phyloP scores from a whole-genome alignment of 1,284 basidiomycete species.

The Leccinum pseudoinsigne region DNA sequence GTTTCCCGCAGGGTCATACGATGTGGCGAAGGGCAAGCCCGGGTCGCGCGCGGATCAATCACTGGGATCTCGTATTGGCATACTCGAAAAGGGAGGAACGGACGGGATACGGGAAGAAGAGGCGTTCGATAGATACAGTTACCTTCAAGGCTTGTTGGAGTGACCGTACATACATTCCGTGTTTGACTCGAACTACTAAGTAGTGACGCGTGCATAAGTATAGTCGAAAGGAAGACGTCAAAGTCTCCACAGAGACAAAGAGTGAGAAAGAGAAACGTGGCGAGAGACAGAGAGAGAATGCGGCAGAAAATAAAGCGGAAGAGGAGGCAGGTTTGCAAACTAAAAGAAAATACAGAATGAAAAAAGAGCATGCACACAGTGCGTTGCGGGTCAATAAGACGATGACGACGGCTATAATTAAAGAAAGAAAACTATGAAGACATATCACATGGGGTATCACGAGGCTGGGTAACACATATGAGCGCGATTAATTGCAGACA shows the following conservation, averaged over 20 bases:
- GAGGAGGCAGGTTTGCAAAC: background rate
- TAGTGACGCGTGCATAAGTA: background rate
- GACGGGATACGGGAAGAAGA: background rate
- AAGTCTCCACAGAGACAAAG: background rate
- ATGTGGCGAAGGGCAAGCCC: background rate
- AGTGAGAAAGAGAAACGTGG: background rate
- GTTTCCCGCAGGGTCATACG: background rate
- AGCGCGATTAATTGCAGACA: slow-evolving; percentile 11
- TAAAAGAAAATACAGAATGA: background rate
- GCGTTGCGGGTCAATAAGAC: slow-evolving; percentile 6
- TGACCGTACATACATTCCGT: background rate
- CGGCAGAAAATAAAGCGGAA: background rate
- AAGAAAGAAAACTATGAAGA: slow-evolving; percentile 14
- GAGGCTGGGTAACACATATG: slow-evolving; percentile 22
- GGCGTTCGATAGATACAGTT: background rate
- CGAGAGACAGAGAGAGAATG: background rate
- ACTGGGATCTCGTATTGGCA: background rate
- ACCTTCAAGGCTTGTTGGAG: background rate
- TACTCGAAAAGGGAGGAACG: background rate
- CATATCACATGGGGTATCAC: slow-evolving; percentile 24
- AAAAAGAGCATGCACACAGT: slow-evolving; percentile 1
- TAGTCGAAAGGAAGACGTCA: background rate
- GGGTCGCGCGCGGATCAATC: background rate
- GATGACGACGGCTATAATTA: slow-evolving; percentile 7
- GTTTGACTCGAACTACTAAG: background rate